These are phyloP conservation scores for Elsinoe necatrix DNA, from an alignment of 2,329 filamentous ascomycete species.

Conservation along the genomic window DNA sequence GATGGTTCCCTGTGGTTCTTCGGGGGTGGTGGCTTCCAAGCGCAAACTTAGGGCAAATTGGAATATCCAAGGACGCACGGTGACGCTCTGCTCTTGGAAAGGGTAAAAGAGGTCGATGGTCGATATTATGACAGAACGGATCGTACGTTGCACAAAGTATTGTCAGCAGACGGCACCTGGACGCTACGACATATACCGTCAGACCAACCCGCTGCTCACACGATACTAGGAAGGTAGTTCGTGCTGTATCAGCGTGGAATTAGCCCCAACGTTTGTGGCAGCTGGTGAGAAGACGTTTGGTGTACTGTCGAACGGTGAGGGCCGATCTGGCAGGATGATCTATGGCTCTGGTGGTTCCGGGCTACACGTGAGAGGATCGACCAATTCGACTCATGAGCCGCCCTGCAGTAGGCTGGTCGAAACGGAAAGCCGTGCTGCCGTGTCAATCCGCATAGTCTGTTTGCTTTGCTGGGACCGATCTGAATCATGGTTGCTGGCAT, in stretches of 20 bases:
- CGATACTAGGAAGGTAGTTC: not conserved
- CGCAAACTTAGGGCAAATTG: not conserved
- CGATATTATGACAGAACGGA: slow-evolving; percentile 3
- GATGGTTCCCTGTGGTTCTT: slow-evolving; percentile 3
- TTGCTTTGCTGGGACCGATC: slow-evolving; percentile 3
- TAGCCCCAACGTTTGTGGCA: slow-evolving; percentile 12
- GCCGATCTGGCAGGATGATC: slow-evolving; percentile 13
- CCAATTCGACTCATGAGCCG: slow-evolving; percentile 6
- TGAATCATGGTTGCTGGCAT: not conserved
- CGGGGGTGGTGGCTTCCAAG: not conserved
- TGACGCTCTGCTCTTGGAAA: not conserved
- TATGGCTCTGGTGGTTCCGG: slow-evolving; percentile 10
- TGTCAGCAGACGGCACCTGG: slow-evolving; percentile 4
- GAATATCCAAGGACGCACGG: not conserved
- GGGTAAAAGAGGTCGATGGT: not conserved
- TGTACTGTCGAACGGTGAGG: slow-evolving; percentile 3
- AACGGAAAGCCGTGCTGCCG: not conserved
- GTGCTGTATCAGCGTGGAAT: slow-evolving; percentile 10
- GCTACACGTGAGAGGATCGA: slow-evolving; percentile 8
- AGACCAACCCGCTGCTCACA: not conserved
- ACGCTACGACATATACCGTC: not conserved
- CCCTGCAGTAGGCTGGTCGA: not conserved
- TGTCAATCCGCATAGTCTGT: slow-evolving; percentile 1
- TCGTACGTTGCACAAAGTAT: slow-evolving; percentile 11
- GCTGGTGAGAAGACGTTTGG: slow-evolving; percentile 9